phyloP scores from a whole-genome alignment of 331 rosid genomes.

The Malus hybrid region DNA sequence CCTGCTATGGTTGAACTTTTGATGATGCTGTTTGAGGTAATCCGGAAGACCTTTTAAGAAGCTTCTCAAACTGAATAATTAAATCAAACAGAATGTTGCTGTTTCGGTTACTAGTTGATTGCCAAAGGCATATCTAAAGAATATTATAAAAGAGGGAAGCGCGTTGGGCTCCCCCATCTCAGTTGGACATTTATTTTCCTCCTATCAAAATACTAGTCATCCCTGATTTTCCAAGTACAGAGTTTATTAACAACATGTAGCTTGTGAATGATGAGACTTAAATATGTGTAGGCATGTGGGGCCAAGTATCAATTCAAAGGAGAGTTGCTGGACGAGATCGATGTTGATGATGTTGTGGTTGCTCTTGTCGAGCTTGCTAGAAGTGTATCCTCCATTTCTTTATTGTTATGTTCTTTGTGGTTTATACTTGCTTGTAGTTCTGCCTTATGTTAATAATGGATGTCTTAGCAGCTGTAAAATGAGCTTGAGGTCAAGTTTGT shows the following conservation, averaged over 20 bases:
- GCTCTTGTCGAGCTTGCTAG: conserved; percentile 83
- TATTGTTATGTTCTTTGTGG: not conserved
- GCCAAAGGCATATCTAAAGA: not conserved
- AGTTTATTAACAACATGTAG: not conserved
- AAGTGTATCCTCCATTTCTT: conserved; percentile 39
- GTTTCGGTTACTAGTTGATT: conserved; percentile 2
- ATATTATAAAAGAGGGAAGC: not conserved
- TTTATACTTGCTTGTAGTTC: not conserved
- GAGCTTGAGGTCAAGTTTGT: too few species aligned
- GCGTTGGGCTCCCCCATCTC: not conserved
- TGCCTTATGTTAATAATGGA: not conserved
- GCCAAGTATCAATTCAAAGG: conserved; percentile 60
- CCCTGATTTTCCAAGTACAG: not conserved
- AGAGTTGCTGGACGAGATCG: conserved; percentile 75
- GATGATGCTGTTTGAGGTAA: conserved; percentile 80
- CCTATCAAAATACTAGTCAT: not conserved
- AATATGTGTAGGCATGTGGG: conserved; percentile 76
- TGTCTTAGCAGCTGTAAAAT: too few species aligned
- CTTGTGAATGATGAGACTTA: conserved; percentile 15
- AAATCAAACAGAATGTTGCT: not conserved
- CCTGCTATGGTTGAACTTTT: conserved; percentile 77
- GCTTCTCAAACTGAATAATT: not conserved
- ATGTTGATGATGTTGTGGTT: conserved; percentile 95
- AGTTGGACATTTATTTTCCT: not conserved
- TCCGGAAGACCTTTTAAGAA: conserved; percentile 1